These are phyloP conservation scores for Adiantum capillusveneris DNA, from an alignment of 75 land plant genomes.

Conservation along the genomic window DNA sequence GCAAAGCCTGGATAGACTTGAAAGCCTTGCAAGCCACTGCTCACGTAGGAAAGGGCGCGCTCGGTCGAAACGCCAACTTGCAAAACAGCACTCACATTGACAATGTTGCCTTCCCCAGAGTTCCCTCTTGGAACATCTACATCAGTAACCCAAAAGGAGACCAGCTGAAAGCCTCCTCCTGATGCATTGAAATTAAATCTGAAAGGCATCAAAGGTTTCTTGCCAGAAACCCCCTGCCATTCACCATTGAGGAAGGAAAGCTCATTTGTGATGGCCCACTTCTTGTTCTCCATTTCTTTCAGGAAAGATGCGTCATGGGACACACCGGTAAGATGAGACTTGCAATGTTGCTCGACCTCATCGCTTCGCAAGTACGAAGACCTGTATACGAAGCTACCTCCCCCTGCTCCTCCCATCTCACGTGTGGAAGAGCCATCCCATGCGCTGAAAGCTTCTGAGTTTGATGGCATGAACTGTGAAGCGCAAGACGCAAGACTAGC, in stretches of 20 bases:
- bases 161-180: not conserved
- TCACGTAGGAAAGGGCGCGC: conserved; percentile 1
- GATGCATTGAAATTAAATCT: not conserved
- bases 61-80: conserved; percentile 22
- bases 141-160: not conserved
- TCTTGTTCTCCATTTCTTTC: not conserved
- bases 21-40: conserved; percentile 15
- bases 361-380: not conserved
- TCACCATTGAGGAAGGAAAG: not conserved
- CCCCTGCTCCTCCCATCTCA: not conserved
- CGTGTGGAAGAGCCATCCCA: too few species aligned
- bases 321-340: not conserved
- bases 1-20: conserved; percentile 32
- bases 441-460: too few species aligned
- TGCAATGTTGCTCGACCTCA: conserved; percentile 1
- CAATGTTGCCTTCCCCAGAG: not conserved
- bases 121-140: conserved; percentile 7
- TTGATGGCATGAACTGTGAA: too few species aligned
- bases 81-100: conserved; percentile 11
- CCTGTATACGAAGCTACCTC: not conserved
- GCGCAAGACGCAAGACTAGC: too few species aligned
- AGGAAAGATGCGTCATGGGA: not conserved
- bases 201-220: not conserved
- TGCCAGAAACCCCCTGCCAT: not conserved
- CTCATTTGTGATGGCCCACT: conserved; percentile 3